Evolutionary conservation across 345 rosid species (phyloP), one percentile per base, ranked within the genome.

Genomic region (Murraya koenigii): DNA sequence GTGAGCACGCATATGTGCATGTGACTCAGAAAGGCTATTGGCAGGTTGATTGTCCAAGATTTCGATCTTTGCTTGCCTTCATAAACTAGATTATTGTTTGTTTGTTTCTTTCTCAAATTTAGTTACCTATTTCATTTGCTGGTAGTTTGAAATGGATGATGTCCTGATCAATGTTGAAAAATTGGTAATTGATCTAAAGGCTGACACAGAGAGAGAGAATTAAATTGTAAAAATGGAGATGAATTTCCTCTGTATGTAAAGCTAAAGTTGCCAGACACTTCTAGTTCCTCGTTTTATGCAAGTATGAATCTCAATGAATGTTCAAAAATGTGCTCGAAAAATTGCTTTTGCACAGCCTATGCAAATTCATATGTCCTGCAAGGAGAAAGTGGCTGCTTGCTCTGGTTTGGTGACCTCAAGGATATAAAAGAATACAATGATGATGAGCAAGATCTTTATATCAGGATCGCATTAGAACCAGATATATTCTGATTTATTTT

Each of bases 11-110:
- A 35, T 89, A 85, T 84, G 99, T 93, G 52, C 98, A 97, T 0
- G 98, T 95, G 68, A 89, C 98, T 28, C 89, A 66, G 79, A 91
- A 92, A 83, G 99, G 99, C 75, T 96, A 94, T 72, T 96, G 99
- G 99, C 99, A 90, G 97, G 93, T 91, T 69, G 41, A 67, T 56
- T 52, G 26, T 69, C 60, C 71, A 49, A 75, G 47, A 4, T 64
- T 80, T 49, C 23, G 10, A 36, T 65, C n/a, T 44, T 55, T 66
- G 35, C 15, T 56, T 71, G 7, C 62, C 59, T 33, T 55, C 14
- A 61, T 25, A 7, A 36, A 30, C 47, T 52, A 74, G 9, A 0
- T 55, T 63, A 3, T 35, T 5, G 10, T 30, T 35, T 10, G 15
- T 30, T 73, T 49, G 6, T 64, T 61, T 47, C 35, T 62, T 6